phyloP scores from a whole-genome alignment of 352 stramenopile species.

The Paralagenidium karlingii region DNA sequence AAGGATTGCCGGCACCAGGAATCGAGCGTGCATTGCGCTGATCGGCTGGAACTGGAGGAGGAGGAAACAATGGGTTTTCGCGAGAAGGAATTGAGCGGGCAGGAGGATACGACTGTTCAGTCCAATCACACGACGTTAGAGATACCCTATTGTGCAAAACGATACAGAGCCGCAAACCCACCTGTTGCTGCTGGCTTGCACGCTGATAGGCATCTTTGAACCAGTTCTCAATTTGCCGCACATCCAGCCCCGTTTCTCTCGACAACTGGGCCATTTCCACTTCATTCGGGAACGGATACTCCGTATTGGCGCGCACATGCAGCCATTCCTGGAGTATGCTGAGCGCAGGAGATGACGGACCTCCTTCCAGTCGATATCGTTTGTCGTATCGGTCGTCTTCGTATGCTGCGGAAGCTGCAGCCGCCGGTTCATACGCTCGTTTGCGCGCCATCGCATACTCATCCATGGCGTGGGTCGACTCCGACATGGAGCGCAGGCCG shows the following conservation, averaged over 20 bases:
- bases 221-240: constrained; percentile 87
- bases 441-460: constrained; percentile 47
- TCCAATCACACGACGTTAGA: neutral
- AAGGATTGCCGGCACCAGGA: constrained; percentile 39
- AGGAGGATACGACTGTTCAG: neutral
- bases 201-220: constrained; percentile 83
- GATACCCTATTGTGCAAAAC: neutral
- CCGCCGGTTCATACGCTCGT: constrained; percentile 68
- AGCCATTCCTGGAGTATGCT: too few relatives aligned
- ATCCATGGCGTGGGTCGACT: constrained; percentile 51
- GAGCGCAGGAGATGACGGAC: too few relatives aligned
- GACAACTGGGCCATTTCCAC: constrained; percentile 85
- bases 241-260: constrained; percentile 82
- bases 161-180: neutral
- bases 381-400: constrained; percentile 33
- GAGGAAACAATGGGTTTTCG: constrained; percentile 45
- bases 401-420: constrained; percentile 82
- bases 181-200: constrained; percentile 51
- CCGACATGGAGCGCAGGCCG: constrained; percentile 46
- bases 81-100: constrained; percentile 37
- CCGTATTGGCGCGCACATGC: too few relatives aligned
- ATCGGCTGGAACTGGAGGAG: constrained; percentile 20
- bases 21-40: constrained; percentile 50
- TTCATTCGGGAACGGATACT: constrained; percentile 80
- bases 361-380: constrained; percentile 25